Conservation (phyloP, 345 rosid genomes). For the Jatropha curcas region DNA sequence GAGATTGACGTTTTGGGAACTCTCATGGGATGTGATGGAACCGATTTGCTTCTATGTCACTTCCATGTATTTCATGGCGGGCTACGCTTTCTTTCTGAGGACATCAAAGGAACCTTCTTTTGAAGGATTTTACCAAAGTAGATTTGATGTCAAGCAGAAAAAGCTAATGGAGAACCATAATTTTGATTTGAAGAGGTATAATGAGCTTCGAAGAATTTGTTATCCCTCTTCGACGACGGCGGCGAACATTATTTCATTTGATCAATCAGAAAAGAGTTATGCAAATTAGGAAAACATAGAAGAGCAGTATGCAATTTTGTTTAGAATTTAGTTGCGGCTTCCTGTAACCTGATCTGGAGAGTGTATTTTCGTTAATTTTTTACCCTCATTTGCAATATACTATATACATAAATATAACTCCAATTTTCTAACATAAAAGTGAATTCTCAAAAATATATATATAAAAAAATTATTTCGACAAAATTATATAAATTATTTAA, state of each 20-base stretch:
- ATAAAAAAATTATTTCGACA: too few species aligned
- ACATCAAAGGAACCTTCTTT: constrained; percentile 86
- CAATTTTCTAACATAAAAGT: not conserved
- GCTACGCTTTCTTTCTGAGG: constrained; percentile 79
- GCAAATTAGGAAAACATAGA: not conserved
- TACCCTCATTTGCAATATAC: not conserved
- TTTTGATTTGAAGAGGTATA: constrained; percentile 58
- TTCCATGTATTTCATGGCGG: constrained; percentile 64
- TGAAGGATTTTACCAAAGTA: constrained; percentile 78
- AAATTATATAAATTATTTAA: too few species aligned
- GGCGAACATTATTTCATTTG: constrained; percentile 8
- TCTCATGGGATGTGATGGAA: constrained; percentile 98
- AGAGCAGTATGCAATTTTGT: constrained; percentile 13
- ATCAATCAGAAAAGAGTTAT: not conserved
- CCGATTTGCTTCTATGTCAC: constrained; percentile 92
- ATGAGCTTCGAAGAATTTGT: constrained; percentile 49
- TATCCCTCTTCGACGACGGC: constrained; percentile 27
- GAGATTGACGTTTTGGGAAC: constrained; percentile 99
- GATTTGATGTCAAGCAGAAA: constrained; percentile 65
- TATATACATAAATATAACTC: not conserved
- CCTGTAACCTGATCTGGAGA: constrained; percentile 18
- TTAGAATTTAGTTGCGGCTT: constrained; percentile 31
- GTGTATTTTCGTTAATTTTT: not conserved
- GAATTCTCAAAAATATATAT: too few species aligned
- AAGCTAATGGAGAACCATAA: constrained; percentile 47